Evolutionary conservation across 2,329 filamentous ascomycete genomes (phyloP).

Genomic region (Hypoxylon sp.): DNA sequence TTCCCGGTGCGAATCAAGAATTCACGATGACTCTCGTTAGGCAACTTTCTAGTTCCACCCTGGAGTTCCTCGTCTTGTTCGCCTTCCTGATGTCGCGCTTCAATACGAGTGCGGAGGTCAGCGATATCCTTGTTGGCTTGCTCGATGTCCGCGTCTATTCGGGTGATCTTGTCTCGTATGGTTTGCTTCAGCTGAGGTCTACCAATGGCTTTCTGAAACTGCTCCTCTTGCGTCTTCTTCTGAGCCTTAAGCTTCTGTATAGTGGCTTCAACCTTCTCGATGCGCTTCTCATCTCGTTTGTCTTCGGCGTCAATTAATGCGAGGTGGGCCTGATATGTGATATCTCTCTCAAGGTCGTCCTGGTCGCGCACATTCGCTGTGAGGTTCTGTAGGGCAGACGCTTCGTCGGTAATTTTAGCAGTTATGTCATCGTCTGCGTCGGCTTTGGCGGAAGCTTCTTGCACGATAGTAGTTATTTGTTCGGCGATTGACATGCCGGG

Average conservation of each 20-base stretch:
- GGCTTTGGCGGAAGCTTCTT: conserved; percentile 22
- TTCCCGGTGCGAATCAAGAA: conserved; percentile 96
- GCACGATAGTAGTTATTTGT: conserved; percentile 20
- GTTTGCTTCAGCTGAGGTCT: conserved; percentile 69
- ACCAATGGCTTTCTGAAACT: conserved; percentile 60
- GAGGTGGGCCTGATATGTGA: conserved; percentile 74
- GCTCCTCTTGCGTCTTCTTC: conserved; percentile 69
- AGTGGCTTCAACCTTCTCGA: conserved; percentile 69
- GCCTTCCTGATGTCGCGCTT: conserved; percentile 74
- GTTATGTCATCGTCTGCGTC: conserved; percentile 21
- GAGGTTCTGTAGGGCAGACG: conserved; percentile 72
- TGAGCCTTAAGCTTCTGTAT: conserved; percentile 75
- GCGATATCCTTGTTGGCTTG: conserved; percentile 79
- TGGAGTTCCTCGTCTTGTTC: conserved; percentile 61
- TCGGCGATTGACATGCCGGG: conserved; percentile 21
- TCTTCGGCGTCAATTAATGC: conserved; percentile 74
- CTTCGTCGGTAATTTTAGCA: conserved; percentile 65
- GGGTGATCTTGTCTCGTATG: conserved; percentile 75
- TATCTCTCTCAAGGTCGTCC: conserved; percentile 90
- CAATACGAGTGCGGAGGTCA: conserved; percentile 86
- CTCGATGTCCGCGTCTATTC: conserved; percentile 75
- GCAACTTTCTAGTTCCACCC: conserved; percentile 71
- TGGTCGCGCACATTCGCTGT: conserved; percentile 84
- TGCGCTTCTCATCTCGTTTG: conserved; percentile 73
- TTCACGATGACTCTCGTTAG: conserved; percentile 87